Conservation (phyloP, 2,329 filamentous ascomycete genomes). For the Penicillium brevicompactum region DNA sequence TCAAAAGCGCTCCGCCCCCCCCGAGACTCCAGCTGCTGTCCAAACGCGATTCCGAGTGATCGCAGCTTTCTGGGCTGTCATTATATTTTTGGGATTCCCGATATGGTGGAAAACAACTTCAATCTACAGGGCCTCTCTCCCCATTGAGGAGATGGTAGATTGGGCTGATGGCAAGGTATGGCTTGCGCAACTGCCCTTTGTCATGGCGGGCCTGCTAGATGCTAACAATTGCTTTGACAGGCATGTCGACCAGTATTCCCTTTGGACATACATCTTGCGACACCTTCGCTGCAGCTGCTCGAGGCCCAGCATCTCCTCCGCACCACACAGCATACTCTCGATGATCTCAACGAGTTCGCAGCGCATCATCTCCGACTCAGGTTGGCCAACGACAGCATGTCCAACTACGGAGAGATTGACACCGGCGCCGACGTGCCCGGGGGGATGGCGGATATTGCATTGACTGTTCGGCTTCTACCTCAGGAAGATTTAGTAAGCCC, state of each 20-base stretch:
- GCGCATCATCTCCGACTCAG: constrained; percentile 79
- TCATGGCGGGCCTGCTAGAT: neutral
- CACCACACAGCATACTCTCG: constrained; percentile 81
- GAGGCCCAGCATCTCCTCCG: constrained; percentile 75
- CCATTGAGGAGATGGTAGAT: constrained; percentile 80
- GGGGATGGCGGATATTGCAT: constrained; percentile 53
- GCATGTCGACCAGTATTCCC: constrained; percentile 87
- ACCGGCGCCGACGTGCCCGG: constrained; percentile 1
- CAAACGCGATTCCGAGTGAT: constrained; percentile 74
- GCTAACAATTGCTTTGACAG: constrained; percentile 49
- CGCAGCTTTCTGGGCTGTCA: constrained; percentile 86
- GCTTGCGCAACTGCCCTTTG: neutral
- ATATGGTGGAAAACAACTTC: constrained; percentile 96
- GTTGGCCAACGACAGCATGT: constrained; percentile 47
- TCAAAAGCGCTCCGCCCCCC: constrained; percentile 65
- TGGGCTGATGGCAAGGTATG: constrained; percentile 88
- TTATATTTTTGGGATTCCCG: constrained; percentile 79
- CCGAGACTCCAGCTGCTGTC: constrained; percentile 71
- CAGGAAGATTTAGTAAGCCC: constrained; percentile 49
- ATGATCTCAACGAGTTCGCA: constrained; percentile 83
- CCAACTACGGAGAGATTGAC: constrained; percentile 12
- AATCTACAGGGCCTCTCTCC: constrained; percentile 83
- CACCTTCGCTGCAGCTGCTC: constrained; percentile 63
- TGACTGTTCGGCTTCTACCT: constrained; percentile 71
- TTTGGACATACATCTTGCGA: constrained; percentile 75